Percentiles rank a stretch among this genome's conserved stretches.
Evolutionary conservation across 768 basidiomycete genomes (phyloP).

Genomic region (Termitomyces sp.): DNA sequence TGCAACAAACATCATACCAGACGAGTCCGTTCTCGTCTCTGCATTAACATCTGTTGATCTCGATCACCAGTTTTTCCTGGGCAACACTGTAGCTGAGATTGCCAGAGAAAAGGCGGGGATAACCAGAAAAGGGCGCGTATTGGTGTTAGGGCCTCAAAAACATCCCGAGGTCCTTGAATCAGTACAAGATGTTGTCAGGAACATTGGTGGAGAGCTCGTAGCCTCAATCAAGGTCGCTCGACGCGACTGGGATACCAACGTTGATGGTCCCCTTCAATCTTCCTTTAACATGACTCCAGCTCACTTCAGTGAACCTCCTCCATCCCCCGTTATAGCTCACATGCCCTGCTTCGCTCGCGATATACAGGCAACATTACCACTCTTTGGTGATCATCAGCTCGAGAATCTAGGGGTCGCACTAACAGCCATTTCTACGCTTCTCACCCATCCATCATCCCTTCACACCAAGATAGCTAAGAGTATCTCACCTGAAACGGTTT

Average conservation of each 20-base stretch:
- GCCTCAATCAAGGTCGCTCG: slow-evolving; percentile 27
- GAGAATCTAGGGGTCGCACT: slow-evolving; percentile 76
- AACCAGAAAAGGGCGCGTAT: slow-evolving; percentile 51
- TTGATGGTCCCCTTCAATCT: slow-evolving; percentile 26
- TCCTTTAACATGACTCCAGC: slow-evolving; percentile 25
- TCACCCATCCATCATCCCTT: slow-evolving; percentile 31
- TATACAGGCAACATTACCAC: slow-evolving; percentile 48
- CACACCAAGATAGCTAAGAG: slow-evolving; percentile 18
- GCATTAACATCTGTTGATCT: slow-evolving; percentile 84
- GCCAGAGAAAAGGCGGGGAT: slow-evolving; percentile 83
- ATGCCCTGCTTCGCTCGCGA: slow-evolving; percentile 38
- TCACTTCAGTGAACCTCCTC: slow-evolving; percentile 26
- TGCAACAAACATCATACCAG: slow-evolving; percentile 87
- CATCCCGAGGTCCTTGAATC: slow-evolving; percentile 41
- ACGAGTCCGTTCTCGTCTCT: slow-evolving; percentile 64
- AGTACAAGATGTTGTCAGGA: slow-evolving; percentile 36
- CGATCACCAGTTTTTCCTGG: slow-evolving; percentile 91
- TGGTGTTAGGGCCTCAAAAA: slow-evolving; percentile 63
- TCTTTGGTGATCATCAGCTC: slow-evolving; percentile 81
- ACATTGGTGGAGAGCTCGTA: slow-evolving; percentile 36
- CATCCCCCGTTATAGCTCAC: slow-evolving; percentile 35
- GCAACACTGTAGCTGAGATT: slow-evolving; percentile 67
- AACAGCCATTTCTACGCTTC: slow-evolving; percentile 52
- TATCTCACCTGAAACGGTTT: slow-evolving; percentile 46
- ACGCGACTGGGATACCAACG: slow-evolving; percentile 25